These are phyloP conservation scores for bread wheat (Triticum aestivum) DNA, from an alignment of 176 grass and related monocot species.

Conservation along the genomic window DNA sequence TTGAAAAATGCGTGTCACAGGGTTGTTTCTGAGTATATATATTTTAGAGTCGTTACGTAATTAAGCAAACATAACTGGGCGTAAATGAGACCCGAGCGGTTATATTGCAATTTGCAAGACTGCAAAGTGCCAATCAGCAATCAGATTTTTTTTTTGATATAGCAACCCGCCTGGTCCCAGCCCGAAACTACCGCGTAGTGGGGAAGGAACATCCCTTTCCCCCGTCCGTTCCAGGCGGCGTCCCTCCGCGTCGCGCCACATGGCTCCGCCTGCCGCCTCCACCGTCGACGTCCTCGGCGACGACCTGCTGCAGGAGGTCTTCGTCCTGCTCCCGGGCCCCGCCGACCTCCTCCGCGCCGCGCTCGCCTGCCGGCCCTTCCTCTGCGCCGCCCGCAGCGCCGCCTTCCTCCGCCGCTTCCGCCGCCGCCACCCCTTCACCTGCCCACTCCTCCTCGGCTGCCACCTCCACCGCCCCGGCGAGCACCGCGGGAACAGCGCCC, in stretches of 20 bases:
- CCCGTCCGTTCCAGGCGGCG: background rate
- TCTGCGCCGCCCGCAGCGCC: slow-evolving; percentile 30
- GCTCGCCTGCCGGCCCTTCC: slow-evolving; percentile 42
- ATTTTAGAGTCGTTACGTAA: too few species aligned
- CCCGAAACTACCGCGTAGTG: background rate
- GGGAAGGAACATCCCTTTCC: background rate
- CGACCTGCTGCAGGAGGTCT: slow-evolving; percentile 42
- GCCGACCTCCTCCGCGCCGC: slow-evolving; percentile 29
- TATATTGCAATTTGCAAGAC: too few species aligned
- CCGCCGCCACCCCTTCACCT: slow-evolving; percentile 30
- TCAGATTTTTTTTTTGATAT: too few species aligned
- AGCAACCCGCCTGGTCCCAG: too few species aligned
- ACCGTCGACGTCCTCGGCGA: slow-evolving; percentile 19
- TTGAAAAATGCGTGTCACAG: too few species aligned
- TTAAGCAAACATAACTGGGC: background rate
- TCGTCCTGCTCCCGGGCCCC: slow-evolving; percentile 26
- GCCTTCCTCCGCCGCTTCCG: slow-evolving; percentile 52
- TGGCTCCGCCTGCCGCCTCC: slow-evolving; percentile 33
- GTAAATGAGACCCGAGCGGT: background rate
- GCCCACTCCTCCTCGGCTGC: slow-evolving; percentile 40
- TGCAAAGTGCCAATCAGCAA: background rate
- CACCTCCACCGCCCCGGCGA: background rate
- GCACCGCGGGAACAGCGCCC: background rate
- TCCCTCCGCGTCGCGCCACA: background rate
- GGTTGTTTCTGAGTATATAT: too few species aligned